Percentiles rank a stretch among this genome's conserved stretches.
Conservation (phyloP, 2,329 filamentous ascomycete species). For the Bertia moriformis region DNA sequence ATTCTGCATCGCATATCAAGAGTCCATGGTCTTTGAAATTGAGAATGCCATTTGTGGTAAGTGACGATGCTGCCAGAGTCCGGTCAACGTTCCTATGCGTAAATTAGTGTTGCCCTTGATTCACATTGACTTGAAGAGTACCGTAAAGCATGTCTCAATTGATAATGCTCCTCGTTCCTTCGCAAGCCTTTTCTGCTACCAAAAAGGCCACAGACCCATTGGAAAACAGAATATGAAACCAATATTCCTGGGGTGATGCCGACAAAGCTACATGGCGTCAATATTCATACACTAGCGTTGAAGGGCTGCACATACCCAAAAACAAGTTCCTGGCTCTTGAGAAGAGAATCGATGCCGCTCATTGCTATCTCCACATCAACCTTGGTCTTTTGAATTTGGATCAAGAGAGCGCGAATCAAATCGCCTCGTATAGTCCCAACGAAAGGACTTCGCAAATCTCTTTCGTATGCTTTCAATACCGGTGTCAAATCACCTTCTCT, state of each 20-base stretch:
- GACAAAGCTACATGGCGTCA: constrained; percentile 46
- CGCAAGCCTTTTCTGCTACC: constrained; percentile 57
- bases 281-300: too few species aligned
- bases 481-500: constrained; percentile 86
- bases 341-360: constrained; percentile 80
- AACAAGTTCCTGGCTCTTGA: constrained; percentile 92
- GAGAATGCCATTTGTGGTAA: not conserved
- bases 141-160: constrained; percentile 60
- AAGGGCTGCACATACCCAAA: constrained; percentile 35
- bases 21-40: not conserved
- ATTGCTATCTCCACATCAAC: constrained; percentile 94
- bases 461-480: constrained; percentile 79
- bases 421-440: constrained; percentile 73
- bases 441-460: constrained; percentile 70
- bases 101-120: not conserved
- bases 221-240: constrained; percentile 60
- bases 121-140: not conserved
- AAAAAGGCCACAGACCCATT: constrained; percentile 58
- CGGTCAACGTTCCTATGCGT: not conserved
- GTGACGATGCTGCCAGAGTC: not conserved
- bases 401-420: constrained; percentile 75
- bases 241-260: constrained; percentile 86
- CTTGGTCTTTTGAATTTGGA: constrained; percentile 97
- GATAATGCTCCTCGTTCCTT: constrained; percentile 25
- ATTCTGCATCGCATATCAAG: not conserved